Conservation (phyloP, 495 filamentous ascomycete species). For the Penicillium subrubescens region DNA sequence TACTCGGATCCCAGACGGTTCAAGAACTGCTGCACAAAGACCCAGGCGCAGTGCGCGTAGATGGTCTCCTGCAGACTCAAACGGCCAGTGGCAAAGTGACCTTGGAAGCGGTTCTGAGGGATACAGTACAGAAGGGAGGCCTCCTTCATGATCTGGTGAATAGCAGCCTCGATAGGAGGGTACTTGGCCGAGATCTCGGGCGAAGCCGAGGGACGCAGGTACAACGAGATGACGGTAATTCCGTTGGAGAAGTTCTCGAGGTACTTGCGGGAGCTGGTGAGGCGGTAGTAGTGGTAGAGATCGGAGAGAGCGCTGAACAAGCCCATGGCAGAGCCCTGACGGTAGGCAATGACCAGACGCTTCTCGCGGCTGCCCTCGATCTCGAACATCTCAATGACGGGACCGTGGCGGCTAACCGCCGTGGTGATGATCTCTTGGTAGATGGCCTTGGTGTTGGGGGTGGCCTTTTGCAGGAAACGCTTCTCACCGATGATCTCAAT, state of each 20-base stretch:
- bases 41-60: conserved; percentile 96
- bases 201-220: conserved; percentile 71
- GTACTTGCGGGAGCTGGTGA: conserved; percentile 95
- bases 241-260: conserved; percentile 99
- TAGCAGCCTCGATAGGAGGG: conserved; percentile 86
- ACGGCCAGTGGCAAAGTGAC: conserved; percentile 81
- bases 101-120: conserved; percentile 92
- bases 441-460: conserved; percentile 89
- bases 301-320: conserved; percentile 95
- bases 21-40: conserved; percentile 95
- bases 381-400: conserved; percentile 97
- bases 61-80: conserved; percentile 95
- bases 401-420: conserved; percentile 80
- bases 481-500: conserved; percentile 92
- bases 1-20: conserved; percentile 95
- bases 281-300: conserved; percentile 97
- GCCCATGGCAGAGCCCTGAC: conserved; percentile 86
- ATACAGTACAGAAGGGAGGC: conserved; percentile 96
- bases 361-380: conserved; percentile 90
- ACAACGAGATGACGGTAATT: conserved; percentile 93
- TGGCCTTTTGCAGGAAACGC: conserved; percentile 92
- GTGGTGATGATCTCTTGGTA: conserved; percentile 90
- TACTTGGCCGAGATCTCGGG: conserved; percentile 53
- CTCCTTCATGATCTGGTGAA: conserved; percentile 99
- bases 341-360: conserved; percentile 90